A percentile compares a stretch with the other conserved stretches of the same genome.
phyloP scores from a whole-genome alignment of 2,329 filamentous ascomycete genomes.

The Pseudocercospora crystallina region DNA sequence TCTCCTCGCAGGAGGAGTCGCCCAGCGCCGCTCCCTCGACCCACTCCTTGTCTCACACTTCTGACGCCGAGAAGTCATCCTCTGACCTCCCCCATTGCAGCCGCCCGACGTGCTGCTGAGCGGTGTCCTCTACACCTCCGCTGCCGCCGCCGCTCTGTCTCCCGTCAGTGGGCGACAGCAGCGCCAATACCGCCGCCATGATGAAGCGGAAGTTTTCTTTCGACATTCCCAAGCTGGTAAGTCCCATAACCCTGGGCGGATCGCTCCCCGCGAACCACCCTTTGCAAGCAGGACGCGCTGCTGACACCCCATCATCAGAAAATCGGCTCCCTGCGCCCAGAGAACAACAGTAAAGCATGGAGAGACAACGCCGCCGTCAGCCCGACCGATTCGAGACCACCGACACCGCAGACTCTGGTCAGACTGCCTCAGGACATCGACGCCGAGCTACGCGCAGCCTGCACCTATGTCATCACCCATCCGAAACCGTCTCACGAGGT shows the following conservation, averaged over 20 bases:
- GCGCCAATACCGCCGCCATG: constrained; percentile 9
- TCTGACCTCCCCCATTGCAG: too few species aligned
- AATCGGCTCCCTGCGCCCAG: constrained; percentile 5
- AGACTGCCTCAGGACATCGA: constrained; percentile 45
- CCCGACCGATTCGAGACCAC: constrained; percentile 36
- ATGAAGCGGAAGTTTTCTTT: constrained; percentile 49
- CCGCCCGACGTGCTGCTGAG: too few species aligned
- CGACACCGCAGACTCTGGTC: constrained; percentile 42
- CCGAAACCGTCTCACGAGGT: constrained; percentile 38
- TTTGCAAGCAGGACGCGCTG: background rate
- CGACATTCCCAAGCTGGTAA: constrained; percentile 42
- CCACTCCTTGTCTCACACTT: too few species aligned
- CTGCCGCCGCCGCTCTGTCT: background rate
- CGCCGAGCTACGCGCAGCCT: constrained; percentile 47
- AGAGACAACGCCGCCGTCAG: constrained; percentile 31
- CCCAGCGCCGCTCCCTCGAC: too few species aligned
- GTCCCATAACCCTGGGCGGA: constrained; percentile 17
- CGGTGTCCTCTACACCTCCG: background rate
- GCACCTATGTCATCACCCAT: constrained; percentile 44
- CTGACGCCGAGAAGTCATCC: too few species aligned
- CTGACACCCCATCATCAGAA: constrained; percentile 9
- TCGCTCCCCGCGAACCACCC: constrained; percentile 4
- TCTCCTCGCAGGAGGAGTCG: too few species aligned
- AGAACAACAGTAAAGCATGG: constrained; percentile 18
- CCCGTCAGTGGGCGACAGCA: background rate